phyloP scores from a whole-genome alignment of 345 rosid genomes.

The Populus deltoides region DNA sequence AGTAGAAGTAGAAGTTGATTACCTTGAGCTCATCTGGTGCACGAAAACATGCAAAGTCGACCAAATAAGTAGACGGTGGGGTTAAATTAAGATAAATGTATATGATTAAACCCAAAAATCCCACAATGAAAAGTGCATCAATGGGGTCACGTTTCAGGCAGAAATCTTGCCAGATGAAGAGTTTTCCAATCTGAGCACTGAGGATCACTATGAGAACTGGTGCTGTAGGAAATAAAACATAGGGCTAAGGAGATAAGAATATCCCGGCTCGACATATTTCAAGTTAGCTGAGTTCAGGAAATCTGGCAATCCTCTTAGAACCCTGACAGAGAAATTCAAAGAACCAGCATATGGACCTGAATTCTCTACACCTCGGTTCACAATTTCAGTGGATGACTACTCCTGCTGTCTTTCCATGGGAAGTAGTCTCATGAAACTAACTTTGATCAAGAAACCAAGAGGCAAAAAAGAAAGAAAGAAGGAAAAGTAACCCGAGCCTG shows the following conservation, averaged over 20 bases:
- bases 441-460: neutral
- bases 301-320: constrained; percentile 45
- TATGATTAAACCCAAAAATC: constrained; percentile 25
- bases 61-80: constrained; percentile 45
- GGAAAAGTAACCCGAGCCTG: neutral
- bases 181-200: constrained; percentile 29
- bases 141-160: constrained; percentile 4
- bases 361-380: constrained; percentile 39
- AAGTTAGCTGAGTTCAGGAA: constrained; percentile 51
- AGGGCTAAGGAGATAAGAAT: constrained; percentile 51
- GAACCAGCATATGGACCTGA: constrained; percentile 46
- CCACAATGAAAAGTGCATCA: constrained; percentile 17
- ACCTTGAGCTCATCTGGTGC: constrained; percentile 73
- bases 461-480: no score
- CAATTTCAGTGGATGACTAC: constrained; percentile 43
- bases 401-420: constrained; percentile 35
- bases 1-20: neutral
- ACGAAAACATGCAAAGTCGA: constrained; percentile 64
- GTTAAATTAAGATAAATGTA: constrained; percentile 39
- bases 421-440: neutral
- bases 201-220: constrained; percentile 36
- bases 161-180: constrained; percentile 26
- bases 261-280: constrained; percentile 62
- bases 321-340: constrained; percentile 40
- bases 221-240: constrained; percentile 35